Base-by-base conservation (phyloP, 2,329 filamentous ascomycete species). In the Cladorrhinum sp. region DNA sequence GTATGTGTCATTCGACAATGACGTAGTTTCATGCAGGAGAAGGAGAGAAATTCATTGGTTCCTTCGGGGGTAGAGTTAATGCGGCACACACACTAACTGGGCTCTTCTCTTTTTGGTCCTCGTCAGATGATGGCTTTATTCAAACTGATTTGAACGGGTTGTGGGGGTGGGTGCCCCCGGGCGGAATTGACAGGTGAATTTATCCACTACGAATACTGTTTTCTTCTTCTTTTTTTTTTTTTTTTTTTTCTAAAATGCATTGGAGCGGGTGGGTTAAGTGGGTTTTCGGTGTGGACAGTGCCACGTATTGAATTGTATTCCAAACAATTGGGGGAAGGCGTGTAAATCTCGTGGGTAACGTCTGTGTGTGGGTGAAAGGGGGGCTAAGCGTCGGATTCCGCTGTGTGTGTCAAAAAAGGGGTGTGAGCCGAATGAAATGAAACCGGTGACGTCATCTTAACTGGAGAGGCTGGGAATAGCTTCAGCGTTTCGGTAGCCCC, bases 391-490 rank as follows among this genome's bases (percentile, higher is more conserved):
- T 30, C 10, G 26, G 26, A 30, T 30, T 30, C 26, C 26, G 26
- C 26, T 30, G 26, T 30, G 26, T 28, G 26, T 28, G 33, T 36
- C 9, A 36, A 16, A 36, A 36, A 36, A 16, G 33, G 33, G 33
- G 33, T 36, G 33, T 36, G 33, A 36, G 9, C 42, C 18, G 8
- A 46, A 46, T 46, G 42, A 46, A 46, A 46, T 46, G 42, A 46
- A 46, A 62, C 52, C 60, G 54, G 39, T 64, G 60, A 64, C 62
- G 62, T 64, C 62, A 64, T 59, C 30, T 14, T n/a, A 18, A 9
- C 48, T 33, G 26, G n/a, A 36, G 28, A 16, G 50, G 42, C 55
- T 57, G 52, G 58, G 54, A 51, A 55, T 50, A 39, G 42, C 54
- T 57, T 57, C 54, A 26, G 26, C 26, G 26, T 30, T 10, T 4